phyloP scores from a whole-genome alignment of 139 green algal genomes.

The Pleodorina starrii region DNA sequence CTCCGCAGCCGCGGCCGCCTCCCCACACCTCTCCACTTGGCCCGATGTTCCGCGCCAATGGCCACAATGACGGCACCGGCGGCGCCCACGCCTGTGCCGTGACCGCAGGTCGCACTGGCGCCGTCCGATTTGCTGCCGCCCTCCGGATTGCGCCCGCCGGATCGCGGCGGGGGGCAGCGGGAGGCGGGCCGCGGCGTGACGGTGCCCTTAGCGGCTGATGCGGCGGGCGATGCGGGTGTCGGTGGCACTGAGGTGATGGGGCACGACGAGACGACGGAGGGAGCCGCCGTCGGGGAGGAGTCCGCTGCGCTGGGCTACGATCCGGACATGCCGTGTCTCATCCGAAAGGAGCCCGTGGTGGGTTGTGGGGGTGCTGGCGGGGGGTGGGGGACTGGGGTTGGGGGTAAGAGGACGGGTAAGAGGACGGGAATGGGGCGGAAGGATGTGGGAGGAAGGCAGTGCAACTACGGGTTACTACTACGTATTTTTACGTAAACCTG shows the following conservation, averaged over 20 bases:
- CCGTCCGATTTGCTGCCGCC: slow-evolving; percentile 8
- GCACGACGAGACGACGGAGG: no score
- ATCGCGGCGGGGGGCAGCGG: not conserved
- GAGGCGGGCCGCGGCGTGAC: not conserved
- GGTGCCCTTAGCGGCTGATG: not conserved
- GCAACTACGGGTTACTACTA: no score
- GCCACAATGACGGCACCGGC: no score
- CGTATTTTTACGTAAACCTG: no score
- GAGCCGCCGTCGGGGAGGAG: no score
- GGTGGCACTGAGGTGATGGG: not conserved
- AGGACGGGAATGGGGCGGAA: no score
- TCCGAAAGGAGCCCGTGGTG: slow-evolving; percentile 57
- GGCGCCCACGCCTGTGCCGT: not conserved
- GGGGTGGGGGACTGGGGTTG: no score
- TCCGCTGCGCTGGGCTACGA: not conserved
- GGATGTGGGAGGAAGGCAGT: no score
- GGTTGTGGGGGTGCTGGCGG: not conserved
- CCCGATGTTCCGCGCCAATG: no score
- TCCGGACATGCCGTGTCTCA: slow-evolving; percentile 38
- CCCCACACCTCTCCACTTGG: no score
- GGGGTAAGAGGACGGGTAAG: no score
- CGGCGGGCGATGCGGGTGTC: not conserved
- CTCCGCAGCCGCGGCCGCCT: no score
- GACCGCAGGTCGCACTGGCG: not conserved
- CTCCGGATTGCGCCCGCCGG: not conserved